A percentile compares a stretch with the other conserved stretches of the same genome.
These are phyloP conservation scores for Musa troglodytarum DNA, from an alignment of 176 grass and related monocot species.

Conservation along the genomic window DNA sequence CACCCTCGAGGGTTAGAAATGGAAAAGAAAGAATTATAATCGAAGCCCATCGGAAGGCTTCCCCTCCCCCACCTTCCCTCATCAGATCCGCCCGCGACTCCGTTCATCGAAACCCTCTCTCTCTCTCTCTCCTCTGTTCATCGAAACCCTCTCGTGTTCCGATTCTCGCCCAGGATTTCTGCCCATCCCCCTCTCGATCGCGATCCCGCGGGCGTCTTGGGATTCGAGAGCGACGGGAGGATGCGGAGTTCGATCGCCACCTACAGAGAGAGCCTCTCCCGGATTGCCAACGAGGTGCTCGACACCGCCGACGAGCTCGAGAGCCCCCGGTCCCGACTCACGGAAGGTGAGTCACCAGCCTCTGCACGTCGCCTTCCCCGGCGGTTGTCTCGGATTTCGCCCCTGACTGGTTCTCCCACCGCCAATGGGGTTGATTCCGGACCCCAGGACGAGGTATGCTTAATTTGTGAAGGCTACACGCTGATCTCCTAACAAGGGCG, in stretches of 20 bases:
- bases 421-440: slow-evolving; percentile 26
- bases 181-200: not conserved
- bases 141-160: too few relatives aligned
- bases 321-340: slow-evolving; percentile 11
- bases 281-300: slow-evolving; percentile 68
- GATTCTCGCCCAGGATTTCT: not conserved
- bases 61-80: too few relatives aligned
- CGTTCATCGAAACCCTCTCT: not conserved
- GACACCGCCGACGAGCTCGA: slow-evolving; percentile 46
- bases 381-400: not conserved
- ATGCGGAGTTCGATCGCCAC: slow-evolving; percentile 78
- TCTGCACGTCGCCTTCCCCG: slow-evolving; percentile 30
- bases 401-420: slow-evolving; percentile 18
- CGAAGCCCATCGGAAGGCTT: too few relatives aligned
- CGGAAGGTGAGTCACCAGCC: not conserved
- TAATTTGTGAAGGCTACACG: not conserved
- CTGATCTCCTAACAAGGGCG: not conserved
- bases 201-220: not conserved
- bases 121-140: not conserved
- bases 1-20: too few relatives aligned
- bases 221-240: not conserved
- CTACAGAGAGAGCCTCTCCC: slow-evolving; percentile 77
- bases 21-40: too few relatives aligned
- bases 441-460: slow-evolving; percentile 45
- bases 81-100: too few relatives aligned